Evolutionary conservation across 106 monocot genomes (phyloP), one percentile per base, ranked within the genome.

Genomic region (Hemerocallis citrina): DNA sequence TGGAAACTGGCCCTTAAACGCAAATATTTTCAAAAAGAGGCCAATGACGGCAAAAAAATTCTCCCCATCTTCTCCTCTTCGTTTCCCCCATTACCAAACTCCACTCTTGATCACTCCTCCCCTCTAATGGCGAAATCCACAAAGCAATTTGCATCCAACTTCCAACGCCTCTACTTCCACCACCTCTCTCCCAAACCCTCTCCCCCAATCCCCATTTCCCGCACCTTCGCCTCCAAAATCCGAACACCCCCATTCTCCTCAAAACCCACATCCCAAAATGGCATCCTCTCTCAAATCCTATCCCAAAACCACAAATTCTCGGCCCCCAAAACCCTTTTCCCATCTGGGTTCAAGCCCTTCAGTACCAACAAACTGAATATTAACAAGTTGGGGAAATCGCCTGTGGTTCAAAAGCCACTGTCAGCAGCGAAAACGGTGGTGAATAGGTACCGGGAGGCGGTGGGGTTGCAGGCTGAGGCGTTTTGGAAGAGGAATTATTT

Each of bases 401-500:
- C 7, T 11, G 66, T 59, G 52, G 46, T 79, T 3, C 55, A 51
- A 13, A 80, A 76, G 49, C 86, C 89, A 0, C 14, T 90, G 7
- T 36, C 43, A 8, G 74, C 52, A 3, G 42, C 76, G 13, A 68
- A 48, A 34, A 69, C 70, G 33, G 71, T 58, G 59, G 33, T 72
- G 14, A 61, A 66, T 12, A 68, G 83, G 62, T 96, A 96, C 52
- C 63, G 90, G 10, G 74, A 74, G 57, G 95, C 71, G 0, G 78
- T 67, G 6, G 90, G 90, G 20, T 68, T 96, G 77, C 95, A 96
- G 57, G 65, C 77, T 36, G 95, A 96, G 83, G 90, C 95, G 8
- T 96, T 96, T 40, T 96, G 95, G 95, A 90, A 64, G 72, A 86
- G 81, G 59, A 96, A 96, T 63, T 96, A 81, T 62, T 65, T 90